phyloP scores from a whole-genome alignment of 2,329 filamentous ascomycete species.

The Phaeoacremonium minimum region DNA sequence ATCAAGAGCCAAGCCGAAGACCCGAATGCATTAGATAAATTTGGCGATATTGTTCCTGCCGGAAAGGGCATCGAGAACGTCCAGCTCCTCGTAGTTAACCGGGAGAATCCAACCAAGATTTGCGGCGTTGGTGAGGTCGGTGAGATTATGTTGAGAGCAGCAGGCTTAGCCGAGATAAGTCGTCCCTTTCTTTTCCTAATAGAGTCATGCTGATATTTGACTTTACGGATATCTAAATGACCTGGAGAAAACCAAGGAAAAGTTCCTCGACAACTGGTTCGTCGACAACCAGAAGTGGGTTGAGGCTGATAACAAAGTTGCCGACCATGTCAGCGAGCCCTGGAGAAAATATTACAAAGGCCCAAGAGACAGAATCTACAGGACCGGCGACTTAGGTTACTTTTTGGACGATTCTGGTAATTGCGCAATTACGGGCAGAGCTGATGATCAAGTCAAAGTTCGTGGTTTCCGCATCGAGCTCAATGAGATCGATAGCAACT shows the following conservation, averaged over 20 bases:
- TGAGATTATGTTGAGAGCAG: conserved; percentile 79
- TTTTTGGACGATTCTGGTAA: conserved; percentile 64
- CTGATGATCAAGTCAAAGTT: conserved; percentile 91
- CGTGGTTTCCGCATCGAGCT: conserved; percentile 94
- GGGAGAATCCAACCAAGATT: conserved; percentile 58
- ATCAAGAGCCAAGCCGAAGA: conserved; percentile 64
- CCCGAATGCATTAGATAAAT: conserved; percentile 39
- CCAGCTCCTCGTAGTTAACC: conserved; percentile 79
- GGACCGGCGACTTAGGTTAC: conserved; percentile 80
- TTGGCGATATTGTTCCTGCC: conserved; percentile 71
- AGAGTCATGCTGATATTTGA: conserved; percentile 7
- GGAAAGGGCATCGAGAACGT: conserved; percentile 86
- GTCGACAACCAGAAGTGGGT: conserved; percentile 69
- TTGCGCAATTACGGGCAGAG: conserved; percentile 74
- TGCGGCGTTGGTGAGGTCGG: conserved; percentile 80
- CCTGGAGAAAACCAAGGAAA: conserved; percentile 50
- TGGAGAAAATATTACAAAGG: conserved; percentile 80
- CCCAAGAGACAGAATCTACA: conserved; percentile 79
- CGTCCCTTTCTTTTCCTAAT: too few species aligned
- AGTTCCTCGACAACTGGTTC: conserved; percentile 86
- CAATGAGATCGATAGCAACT: conserved; percentile 82
- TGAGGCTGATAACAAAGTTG: conserved; percentile 56
- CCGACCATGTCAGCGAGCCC: conserved; percentile 55
- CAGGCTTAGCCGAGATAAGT: conserved; percentile 67
- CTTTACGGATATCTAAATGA: conserved; percentile 43